Evolutionary conservation across 169 alveolate genomes (phyloP).

Genomic region (Babesia divergens): DNA sequence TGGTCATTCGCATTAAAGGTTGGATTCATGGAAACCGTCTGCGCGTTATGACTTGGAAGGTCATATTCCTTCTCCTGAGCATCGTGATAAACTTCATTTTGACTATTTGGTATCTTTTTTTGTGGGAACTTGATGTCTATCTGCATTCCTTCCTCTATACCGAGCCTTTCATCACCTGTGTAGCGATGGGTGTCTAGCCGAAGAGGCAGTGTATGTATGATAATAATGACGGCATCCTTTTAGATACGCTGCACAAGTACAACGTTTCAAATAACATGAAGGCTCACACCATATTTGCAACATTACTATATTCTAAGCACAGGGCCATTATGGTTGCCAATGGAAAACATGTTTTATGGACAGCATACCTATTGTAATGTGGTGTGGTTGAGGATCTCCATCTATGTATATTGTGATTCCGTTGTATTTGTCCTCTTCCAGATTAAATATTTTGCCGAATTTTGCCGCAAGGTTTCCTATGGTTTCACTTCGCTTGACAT

Average conservation of each 20-base stretch:
- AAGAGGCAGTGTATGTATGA: not conserved
- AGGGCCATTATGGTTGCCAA: too few relatives aligned
- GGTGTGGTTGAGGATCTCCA: conserved; percentile 53
- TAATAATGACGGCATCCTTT: too few relatives aligned
- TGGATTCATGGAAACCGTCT: not conserved
- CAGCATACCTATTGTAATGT: conserved; percentile 42
- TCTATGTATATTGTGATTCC: conserved; percentile 37
- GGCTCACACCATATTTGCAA: too few relatives aligned
- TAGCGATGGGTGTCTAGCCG: not conserved
- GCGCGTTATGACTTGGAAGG: not conserved
- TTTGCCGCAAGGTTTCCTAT: conserved; percentile 53
- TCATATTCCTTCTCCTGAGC: not conserved
- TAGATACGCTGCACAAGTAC: too few relatives aligned
- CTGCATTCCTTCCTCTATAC: conserved; percentile 57
- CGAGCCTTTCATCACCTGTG: conserved; percentile 14
- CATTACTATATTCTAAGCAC: too few relatives aligned
- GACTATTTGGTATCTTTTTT: not conserved
- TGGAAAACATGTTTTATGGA: too few relatives aligned
- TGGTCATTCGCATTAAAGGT: not conserved
- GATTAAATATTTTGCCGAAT: conserved; percentile 46
- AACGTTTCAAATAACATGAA: too few relatives aligned
- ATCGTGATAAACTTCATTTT: not conserved
- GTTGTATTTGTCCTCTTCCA: conserved; percentile 18
- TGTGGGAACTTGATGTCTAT: conserved; percentile 48
- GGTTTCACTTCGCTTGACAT: conserved; percentile 34